Base-by-base conservation (phyloP, 2,329 filamentous ascomycete genomes). In the Talaromyces marneffei region DNA sequence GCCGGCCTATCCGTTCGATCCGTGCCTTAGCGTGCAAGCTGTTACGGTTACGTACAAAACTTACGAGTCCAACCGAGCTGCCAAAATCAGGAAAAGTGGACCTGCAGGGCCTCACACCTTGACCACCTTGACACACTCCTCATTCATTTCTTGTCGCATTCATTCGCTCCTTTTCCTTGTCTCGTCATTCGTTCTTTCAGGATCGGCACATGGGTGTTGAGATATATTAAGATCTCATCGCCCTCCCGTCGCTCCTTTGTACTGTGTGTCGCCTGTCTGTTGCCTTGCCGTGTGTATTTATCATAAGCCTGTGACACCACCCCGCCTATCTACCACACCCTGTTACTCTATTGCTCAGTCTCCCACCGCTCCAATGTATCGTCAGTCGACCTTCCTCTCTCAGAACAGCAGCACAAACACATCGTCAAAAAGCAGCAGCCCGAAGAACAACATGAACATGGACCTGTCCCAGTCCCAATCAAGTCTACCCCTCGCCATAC, bases 401-500 rank as follows among this genome's bases (percentile, higher is more conserved):
- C 57, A 29, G 27, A 16, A 42, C 46, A 59, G 57, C 35, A 59
- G 46, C 29, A 48, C 35, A 14, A 42, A 50, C 8, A 35, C 27
- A 12, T 35, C 42, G 18, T 55, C 52, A 37, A 40, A 27, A 6
- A 55, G 23, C 16, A 18, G 52, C 35, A 40, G 35, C 27, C 52
- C 52, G 12, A 40, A 55, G 6, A 16, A 39, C 52, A n/a, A n/a
- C 14, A n/a, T n/a, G n/a, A 37, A 40, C 8, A 55, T 37, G 33
- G 56, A 48, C 42, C 4, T 50, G 42, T 59, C 57, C 33, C 46
- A 23, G 4, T 53, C 57, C 4, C 57, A 59, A 20, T 52, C 57
- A 8, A 52, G 46, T 31, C n/a, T 54, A 39, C 29, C 44, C 4
- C 37, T 33, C 35, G 23, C 54, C 29, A 27, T 37, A 4, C 58